Base-by-base conservation (phyloP, 257 asterid species). In the Solanum sparsipilum region DNA sequence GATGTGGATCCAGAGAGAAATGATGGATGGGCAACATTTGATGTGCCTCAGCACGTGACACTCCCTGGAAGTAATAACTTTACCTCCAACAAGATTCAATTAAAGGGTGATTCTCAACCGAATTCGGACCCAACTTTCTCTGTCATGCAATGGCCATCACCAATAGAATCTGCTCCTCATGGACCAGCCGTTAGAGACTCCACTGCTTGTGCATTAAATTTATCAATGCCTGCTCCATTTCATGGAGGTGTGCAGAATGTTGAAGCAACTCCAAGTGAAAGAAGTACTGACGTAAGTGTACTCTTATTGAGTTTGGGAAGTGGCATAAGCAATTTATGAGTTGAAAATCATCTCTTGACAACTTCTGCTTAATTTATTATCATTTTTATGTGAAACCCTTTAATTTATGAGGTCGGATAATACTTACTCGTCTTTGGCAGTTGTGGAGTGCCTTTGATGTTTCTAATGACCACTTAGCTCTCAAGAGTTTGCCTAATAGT, bases 391-490 rank as follows among this genome's bases (percentile, higher is more conserved):
- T 58, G 41, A 87, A 63, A 85, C 29, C 60, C 60, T 78, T 78
- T 4, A 39, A 35, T 60, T 52, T 58, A 44, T 39, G 60, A 79
- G 31, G 29, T 86, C 58, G 41, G 70, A 48, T 38, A 52, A 68
- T 23, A 39, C 36, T 73, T 84, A 46, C 31, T 87, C 13, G 1
- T 36, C 83, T 48, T 76, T 90, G 73, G 91, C 95, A 95, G 99
- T 76, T 90, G 52, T 94, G 99, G 98, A 92, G 90, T 90, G 93
- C 94, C 63, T 95, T 94, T 86, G 94, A 92, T 72, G 92, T 91
- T 81, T 89, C 91, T 84, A 86, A 72, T 63, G 92, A 87, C 72
- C 90, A 83, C 67, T 91, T 88, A 71, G 87, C 91, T 20, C 41
- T 84, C 83, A 90, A 86, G 60, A 84, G 86, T 46, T 88, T 89